Conservation (phyloP, 225 moss, liverwort and hornwort species). For the Sphagnum tenellum region DNA sequence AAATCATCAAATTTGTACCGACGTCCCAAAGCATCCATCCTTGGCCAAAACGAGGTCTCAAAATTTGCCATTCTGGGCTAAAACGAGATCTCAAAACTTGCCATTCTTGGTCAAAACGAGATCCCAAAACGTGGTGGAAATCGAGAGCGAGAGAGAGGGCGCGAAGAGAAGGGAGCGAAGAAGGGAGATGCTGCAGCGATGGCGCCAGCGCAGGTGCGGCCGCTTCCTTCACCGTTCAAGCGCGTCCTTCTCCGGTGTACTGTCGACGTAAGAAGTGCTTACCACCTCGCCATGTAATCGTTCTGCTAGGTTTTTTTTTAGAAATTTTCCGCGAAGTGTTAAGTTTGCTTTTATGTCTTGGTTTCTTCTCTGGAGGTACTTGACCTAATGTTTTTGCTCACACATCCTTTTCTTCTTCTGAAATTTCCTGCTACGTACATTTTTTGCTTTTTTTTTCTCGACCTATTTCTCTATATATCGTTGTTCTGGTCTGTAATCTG, state of each 20-base stretch:
- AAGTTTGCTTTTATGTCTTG: neutral
- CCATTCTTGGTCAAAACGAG: too few relatives aligned
- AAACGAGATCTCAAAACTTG: too few relatives aligned
- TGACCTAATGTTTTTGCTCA: too few relatives aligned
- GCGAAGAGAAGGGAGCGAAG: neutral
- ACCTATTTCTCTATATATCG: too few relatives aligned
- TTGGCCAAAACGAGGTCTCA: too few relatives aligned
- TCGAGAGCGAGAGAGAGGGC: neutral
- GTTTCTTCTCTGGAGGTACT: too few relatives aligned
- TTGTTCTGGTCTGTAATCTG: too few relatives aligned
- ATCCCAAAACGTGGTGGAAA: too few relatives aligned
- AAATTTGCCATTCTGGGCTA: too few relatives aligned
- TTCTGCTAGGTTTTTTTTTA: neutral
- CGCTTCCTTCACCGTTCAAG: slow-evolving; percentile 39
- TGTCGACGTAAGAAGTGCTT: slow-evolving; percentile 22
- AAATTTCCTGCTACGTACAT: neutral
- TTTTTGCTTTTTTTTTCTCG: neutral
- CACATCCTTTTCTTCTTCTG: too few relatives aligned
- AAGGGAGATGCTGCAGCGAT: slow-evolving; percentile 9
- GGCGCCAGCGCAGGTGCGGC: slow-evolving; percentile 36
- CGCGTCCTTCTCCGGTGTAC: slow-evolving; percentile 52
- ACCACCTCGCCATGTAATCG: neutral
- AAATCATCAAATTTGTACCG: too few relatives aligned
- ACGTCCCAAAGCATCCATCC: too few relatives aligned
- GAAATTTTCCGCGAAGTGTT: neutral